These are phyloP conservation scores for Blastomyces emzantsi DNA, from an alignment of 2,329 filamentous ascomycete species.

Conservation along the genomic window DNA sequence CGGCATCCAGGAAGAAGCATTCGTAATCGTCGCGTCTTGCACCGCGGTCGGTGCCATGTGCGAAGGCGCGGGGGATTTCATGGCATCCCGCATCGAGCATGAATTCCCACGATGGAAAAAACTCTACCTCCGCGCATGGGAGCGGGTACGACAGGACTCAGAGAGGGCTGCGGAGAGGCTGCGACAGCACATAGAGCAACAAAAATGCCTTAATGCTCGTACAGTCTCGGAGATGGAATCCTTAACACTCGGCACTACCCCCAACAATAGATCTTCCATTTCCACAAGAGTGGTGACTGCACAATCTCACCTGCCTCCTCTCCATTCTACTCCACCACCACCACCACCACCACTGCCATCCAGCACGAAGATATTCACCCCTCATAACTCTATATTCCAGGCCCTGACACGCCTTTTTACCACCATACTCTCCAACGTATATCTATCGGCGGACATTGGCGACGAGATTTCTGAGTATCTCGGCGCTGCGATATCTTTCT, in stretches of 20 bases:
- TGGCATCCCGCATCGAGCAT: constrained; percentile 62
- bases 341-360: constrained; percentile 17
- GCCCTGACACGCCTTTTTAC: constrained; percentile 31
- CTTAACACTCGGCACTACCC: neutral
- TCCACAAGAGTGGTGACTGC: neutral
- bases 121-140: constrained; percentile 34
- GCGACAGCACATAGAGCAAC: constrained; percentile 19
- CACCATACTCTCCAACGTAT: constrained; percentile 32
- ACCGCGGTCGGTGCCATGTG: constrained; percentile 62
- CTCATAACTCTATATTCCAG: constrained; percentile 34
- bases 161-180: constrained; percentile 29
- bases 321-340: constrained; percentile 16
- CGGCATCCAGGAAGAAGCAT: constrained; percentile 33
- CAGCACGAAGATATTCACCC: constrained; percentile 28
- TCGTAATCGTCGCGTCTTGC: constrained; percentile 59
- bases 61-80: constrained; percentile 66
- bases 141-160: constrained; percentile 30
- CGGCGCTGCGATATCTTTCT: constrained; percentile 30
- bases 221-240: neutral
- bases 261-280: neutral
- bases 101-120: constrained; percentile 48
- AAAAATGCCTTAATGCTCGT: neutral
- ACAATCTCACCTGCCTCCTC: neutral
- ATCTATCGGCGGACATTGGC: constrained; percentile 31
- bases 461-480: constrained; percentile 36